A percentile compares a stretch with the other conserved stretches of the same genome.
These are phyloP conservation scores for Zea mays DNA, from an alignment of 176 grass and related monocot genomes.

Conservation along the genomic window DNA sequence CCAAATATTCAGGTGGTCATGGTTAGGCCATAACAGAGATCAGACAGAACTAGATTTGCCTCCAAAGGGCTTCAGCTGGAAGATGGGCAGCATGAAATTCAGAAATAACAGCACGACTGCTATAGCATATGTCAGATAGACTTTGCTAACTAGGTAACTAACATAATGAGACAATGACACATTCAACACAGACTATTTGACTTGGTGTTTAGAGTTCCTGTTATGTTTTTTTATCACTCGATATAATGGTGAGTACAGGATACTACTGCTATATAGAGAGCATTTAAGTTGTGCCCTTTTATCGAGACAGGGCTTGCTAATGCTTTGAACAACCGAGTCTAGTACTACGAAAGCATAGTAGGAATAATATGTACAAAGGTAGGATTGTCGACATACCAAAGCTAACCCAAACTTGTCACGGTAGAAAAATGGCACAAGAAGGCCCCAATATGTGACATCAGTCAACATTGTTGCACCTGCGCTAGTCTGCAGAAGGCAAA, in stretches of 20 bases:
- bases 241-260: background rate
- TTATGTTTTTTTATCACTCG: background rate
- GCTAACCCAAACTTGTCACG: constrained; percentile 53
- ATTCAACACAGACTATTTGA: constrained; percentile 6
- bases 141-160: constrained; percentile 14
- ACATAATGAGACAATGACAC: background rate
- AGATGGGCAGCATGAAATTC: background rate
- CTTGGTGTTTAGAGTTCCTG: background rate
- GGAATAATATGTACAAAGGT: background rate
- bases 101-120: constrained; percentile 2
- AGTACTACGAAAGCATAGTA: background rate
- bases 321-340: background rate
- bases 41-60: background rate
- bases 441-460: constrained; percentile 75
- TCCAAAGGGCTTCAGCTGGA: background rate
- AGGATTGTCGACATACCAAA: constrained; percentile 46
- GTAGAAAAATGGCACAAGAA: constrained; percentile 83
- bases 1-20: background rate
- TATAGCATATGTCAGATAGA: background rate
- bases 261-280: background rate
- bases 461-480: constrained; percentile 81
- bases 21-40: constrained; percentile 8
- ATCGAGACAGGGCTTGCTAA: background rate
- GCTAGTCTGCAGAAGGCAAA: constrained; percentile 57
- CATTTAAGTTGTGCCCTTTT: background rate